phyloP scores from a whole-genome alignment of 2,329 filamentous ascomycete species.

The Dactylella cylindrospora region DNA sequence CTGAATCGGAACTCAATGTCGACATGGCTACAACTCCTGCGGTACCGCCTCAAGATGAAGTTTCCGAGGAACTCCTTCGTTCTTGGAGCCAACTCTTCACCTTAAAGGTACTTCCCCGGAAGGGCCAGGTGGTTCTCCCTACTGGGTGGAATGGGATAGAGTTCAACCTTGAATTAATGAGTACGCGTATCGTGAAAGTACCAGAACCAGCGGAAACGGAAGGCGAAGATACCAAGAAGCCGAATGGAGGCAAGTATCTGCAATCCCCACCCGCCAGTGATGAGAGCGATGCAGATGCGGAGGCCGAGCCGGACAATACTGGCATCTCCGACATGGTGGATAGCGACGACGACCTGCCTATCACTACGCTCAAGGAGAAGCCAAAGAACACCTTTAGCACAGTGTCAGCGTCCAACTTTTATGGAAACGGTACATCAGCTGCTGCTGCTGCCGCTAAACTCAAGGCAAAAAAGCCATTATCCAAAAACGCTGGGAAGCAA shows the following conservation, averaged over 20 bases:
- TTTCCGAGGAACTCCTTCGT: conserved; percentile 43
- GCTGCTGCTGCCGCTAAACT: neutral
- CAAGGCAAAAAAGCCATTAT: conserved; percentile 18
- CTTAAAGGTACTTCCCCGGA: conserved; percentile 66
- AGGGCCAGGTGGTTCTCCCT: conserved; percentile 63
- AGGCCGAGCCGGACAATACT: conserved; percentile 57
- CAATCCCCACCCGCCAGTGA: conserved; percentile 42
- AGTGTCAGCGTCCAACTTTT: conserved; percentile 23
- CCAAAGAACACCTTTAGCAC: conserved; percentile 7
- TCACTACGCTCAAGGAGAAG: conserved; percentile 14
- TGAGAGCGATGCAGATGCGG: conserved; percentile 52
- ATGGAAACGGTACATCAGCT: conserved; percentile 21
- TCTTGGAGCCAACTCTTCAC: conserved; percentile 66
- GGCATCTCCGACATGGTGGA: conserved; percentile 52
- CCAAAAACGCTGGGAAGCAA: conserved; percentile 22
- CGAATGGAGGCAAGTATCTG: conserved; percentile 32
- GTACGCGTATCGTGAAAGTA: conserved; percentile 25
- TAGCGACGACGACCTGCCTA: conserved; percentile 54
- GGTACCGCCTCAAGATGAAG: conserved; percentile 49
- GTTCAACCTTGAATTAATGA: conserved; percentile 44
- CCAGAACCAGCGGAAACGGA: conserved; percentile 43
- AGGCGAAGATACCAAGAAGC: conserved; percentile 16
- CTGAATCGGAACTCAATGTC: conserved; percentile 51
- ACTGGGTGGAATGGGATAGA: conserved; percentile 68
- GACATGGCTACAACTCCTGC: conserved; percentile 35